Conservation (phyloP, 1,284 basidiomycete species). For the Porodaedalea pini region DNA sequence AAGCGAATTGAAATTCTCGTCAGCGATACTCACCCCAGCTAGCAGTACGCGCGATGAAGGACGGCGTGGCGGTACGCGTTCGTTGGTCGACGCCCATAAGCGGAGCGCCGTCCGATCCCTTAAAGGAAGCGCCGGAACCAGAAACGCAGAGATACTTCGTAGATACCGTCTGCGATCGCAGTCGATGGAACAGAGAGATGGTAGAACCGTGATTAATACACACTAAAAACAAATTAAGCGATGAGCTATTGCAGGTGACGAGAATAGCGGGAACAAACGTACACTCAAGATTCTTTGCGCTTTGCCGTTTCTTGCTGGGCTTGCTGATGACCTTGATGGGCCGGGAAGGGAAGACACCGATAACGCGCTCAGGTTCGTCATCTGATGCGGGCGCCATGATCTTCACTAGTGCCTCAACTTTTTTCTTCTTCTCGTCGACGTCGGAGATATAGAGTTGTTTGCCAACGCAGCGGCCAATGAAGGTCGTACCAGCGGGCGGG, state of each 20-base stretch:
- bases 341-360: constrained; percentile 84
- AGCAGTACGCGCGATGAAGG: constrained; percentile 80
- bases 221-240: constrained; percentile 44
- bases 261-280: constrained; percentile 36
- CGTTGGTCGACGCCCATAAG: constrained; percentile 78
- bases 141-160: constrained; percentile 96
- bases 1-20: constrained; percentile 16
- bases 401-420: constrained; percentile 86
- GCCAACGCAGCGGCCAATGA: constrained; percentile 83
- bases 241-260: constrained; percentile 21
- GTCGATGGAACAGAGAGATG: constrained; percentile 90
- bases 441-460: constrained; percentile 90
- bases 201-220: constrained; percentile 95
- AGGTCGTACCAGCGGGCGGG: constrained; percentile 74
- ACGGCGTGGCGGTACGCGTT: constrained; percentile 67
- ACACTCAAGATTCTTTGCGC: constrained; percentile 90
- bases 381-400: constrained; percentile 81
- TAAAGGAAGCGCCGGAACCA: constrained; percentile 84
- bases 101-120: constrained; percentile 84
- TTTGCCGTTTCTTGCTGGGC: constrained; percentile 94
- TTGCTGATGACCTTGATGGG: constrained; percentile 98
- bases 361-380: constrained; percentile 72
- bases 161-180: constrained; percentile 90
- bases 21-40: constrained; percentile 63
- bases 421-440: constrained; percentile 87